A percentile compares a stretch with the other conserved stretches of the same genome.
phyloP scores from a whole-genome alignment of 768 basidiomycete species.

The Chalciporus piperatus region DNA sequence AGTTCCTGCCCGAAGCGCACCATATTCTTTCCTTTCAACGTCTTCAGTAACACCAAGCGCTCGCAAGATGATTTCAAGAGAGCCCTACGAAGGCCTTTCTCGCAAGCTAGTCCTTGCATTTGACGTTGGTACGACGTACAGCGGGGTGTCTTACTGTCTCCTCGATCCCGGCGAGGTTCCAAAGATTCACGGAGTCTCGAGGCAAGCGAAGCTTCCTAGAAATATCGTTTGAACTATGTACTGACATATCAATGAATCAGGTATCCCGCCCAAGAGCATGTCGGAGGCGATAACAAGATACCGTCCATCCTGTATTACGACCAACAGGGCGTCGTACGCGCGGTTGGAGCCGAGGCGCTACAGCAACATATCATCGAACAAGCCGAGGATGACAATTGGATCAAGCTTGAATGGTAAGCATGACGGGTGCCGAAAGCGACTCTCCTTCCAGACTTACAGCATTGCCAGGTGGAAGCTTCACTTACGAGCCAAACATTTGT shows the following conservation, averaged over 20 bases:
- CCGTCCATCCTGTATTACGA: conserved; percentile 50
- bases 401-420: conserved; percentile 40
- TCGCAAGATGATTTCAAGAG: conserved; percentile 23
- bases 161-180: conserved; percentile 36
- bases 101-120: conserved; percentile 44
- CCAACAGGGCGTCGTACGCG: conserved; percentile 33
- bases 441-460: neutral
- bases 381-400: conserved; percentile 37
- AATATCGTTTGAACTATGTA: neutral
- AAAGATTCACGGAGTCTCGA: conserved; percentile 25
- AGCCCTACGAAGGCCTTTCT: conserved; percentile 35
- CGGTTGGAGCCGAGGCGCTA: conserved; percentile 43
- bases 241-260: conserved; percentile 20
- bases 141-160: conserved; percentile 37
- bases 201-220: conserved; percentile 12
- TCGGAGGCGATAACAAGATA: conserved; percentile 48
- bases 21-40: neutral
- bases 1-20: neutral
- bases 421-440: neutral
- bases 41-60: neutral
- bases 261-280: conserved; percentile 44
- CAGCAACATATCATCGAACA: conserved; percentile 33
- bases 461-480: conserved; percentile 34
- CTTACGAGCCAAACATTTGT: conserved; percentile 29
- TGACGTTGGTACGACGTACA: conserved; percentile 44